A percentile compares a stretch with the other conserved stretches of the same genome.
These are phyloP conservation scores for Cydonia oblonga DNA, from an alignment of 331 rosid genomes.

Conservation along the genomic window DNA sequence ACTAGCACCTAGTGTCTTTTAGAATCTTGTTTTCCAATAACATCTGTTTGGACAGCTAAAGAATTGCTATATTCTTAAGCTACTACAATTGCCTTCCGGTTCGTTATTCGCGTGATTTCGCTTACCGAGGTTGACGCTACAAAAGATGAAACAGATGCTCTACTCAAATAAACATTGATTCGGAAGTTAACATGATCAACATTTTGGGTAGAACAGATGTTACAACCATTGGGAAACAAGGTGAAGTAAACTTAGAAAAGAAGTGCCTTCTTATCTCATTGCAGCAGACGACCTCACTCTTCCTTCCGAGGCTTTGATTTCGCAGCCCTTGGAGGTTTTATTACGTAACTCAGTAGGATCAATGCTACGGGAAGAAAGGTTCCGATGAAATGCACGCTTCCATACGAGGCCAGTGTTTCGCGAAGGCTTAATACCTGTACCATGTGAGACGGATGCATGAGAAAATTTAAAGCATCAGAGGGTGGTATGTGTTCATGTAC, in stretches of 20 bases:
- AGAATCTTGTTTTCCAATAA: background rate
- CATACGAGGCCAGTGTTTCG: constrained; percentile 75
- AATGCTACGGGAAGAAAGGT: constrained; percentile 53
- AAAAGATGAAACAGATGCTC: too few relatives aligned
- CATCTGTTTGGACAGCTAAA: background rate
- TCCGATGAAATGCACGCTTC: constrained; percentile 77
- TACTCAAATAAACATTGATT: too few relatives aligned
- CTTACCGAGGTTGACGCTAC: too few relatives aligned
- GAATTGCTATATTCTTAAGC: too few relatives aligned
- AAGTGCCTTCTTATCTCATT: constrained; percentile 13
- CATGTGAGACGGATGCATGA: constrained; percentile 11
- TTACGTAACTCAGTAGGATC: constrained; percentile 52
- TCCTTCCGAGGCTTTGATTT: constrained; percentile 69
- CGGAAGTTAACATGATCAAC: too few relatives aligned
- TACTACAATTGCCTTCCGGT: background rate
- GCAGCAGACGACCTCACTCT: constrained; percentile 26
- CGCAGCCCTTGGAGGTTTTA: constrained; percentile 62
- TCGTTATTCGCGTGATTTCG: too few relatives aligned
- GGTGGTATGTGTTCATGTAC: background rate
- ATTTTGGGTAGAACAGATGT: background rate
- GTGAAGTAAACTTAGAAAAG: constrained; percentile 17
- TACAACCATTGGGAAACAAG: background rate
- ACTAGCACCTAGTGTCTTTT: too few relatives aligned
- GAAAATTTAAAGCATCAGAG: background rate
- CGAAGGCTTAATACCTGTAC: constrained; percentile 73